Evolutionary conservation across 2,329 filamentous ascomycete species (phyloP).

Genomic region (Penicillium polonicum): DNA sequence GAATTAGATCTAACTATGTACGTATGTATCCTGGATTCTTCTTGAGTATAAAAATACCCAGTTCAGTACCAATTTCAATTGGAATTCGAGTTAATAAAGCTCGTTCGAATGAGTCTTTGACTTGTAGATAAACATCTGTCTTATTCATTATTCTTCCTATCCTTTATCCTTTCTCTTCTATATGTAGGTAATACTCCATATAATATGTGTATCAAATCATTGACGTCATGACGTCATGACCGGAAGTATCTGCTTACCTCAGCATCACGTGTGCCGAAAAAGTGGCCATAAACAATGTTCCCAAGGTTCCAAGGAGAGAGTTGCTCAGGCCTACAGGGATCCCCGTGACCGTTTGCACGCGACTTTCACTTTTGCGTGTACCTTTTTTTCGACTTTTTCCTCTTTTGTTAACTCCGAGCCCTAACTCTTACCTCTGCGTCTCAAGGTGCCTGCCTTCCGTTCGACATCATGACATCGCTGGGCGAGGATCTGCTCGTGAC

Average conservation of each 20-base stretch:
- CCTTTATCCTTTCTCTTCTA: too few species aligned
- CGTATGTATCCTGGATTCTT: not conserved
- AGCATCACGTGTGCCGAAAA: slow-evolving; percentile 23
- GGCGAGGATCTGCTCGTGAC: slow-evolving; percentile 93
- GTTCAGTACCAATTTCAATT: not conserved
- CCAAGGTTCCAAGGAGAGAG: slow-evolving; percentile 13
- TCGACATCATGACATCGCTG: slow-evolving; percentile 75
- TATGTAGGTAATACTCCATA: too few species aligned
- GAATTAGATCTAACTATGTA: not conserved
- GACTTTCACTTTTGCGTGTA: slow-evolving; percentile 6
- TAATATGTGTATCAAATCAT: not conserved
- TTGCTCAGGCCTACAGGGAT: slow-evolving; percentile 16
- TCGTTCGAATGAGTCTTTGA: not conserved
- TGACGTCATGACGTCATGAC: slow-evolving; percentile 24
- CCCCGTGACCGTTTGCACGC: slow-evolving; percentile 9
- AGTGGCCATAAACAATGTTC: slow-evolving; percentile 23
- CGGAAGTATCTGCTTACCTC: not conserved
- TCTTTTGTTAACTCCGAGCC: not conserved
- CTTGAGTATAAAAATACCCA: not conserved
- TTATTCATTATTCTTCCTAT: too few species aligned
- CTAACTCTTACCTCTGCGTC: not conserved
- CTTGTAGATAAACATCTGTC: not conserved
- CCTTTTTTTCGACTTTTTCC: not conserved
- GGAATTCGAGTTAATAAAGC: not conserved
- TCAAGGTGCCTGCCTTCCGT: not conserved